Percentiles rank a stretch among this genome's conserved stretches.
phyloP scores from a whole-genome alignment of 345 rosid genomes.

The Luvunga scandens region DNA sequence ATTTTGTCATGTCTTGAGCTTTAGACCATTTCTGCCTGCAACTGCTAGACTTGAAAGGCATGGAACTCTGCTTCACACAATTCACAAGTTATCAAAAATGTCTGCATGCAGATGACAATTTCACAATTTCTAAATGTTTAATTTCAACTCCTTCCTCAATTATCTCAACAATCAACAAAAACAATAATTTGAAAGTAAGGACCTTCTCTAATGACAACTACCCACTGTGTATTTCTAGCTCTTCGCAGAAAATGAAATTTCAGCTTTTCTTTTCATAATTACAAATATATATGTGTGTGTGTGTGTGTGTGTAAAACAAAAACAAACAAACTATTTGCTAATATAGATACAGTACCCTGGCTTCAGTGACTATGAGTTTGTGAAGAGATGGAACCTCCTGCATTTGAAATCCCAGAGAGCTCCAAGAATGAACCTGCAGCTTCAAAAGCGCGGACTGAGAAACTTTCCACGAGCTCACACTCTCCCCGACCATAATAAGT shows the following conservation, averaged over 20 bases:
- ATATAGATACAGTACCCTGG: constrained; percentile 45
- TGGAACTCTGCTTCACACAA: neutral
- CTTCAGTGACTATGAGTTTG: constrained; percentile 58
- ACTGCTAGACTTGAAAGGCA: neutral
- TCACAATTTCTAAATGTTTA: neutral
- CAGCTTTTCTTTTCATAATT: neutral
- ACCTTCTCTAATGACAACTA: neutral
- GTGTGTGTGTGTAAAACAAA: no score
- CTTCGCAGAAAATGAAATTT: neutral
- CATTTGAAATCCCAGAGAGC: constrained; percentile 63
- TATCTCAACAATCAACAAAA: neutral
- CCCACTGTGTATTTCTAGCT: neutral
- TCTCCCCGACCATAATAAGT: constrained; percentile 45
- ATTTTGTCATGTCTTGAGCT: neutral
- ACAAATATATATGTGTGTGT: no score
- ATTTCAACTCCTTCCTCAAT: neutral
- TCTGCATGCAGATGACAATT: neutral
- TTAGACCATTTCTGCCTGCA: neutral
- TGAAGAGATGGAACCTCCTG: constrained; percentile 68
- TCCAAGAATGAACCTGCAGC: constrained; percentile 70
- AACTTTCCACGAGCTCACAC: constrained; percentile 65
- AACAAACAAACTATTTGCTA: neutral
- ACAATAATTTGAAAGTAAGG: neutral
- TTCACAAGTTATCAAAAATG: neutral
- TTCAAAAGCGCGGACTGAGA: constrained; percentile 39